Evolutionary conservation across 202 grass and related monocot genomes (phyloP).

Genomic region (Carex arenaria): DNA sequence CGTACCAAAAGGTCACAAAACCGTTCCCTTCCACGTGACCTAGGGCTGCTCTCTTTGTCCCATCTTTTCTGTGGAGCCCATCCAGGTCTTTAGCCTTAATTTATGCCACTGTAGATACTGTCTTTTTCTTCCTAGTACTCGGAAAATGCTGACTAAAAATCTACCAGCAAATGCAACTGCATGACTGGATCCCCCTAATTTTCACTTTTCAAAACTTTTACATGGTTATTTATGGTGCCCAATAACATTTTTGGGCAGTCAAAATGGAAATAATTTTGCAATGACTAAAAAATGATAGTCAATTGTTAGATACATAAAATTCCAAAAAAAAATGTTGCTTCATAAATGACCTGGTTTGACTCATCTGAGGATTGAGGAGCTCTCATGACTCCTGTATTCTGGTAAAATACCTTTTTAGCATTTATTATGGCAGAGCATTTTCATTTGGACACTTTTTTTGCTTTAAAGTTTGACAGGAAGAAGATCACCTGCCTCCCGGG

Average conservation of each 20-base stretch:
- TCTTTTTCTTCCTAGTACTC: neutral
- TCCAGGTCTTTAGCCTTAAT: constrained; percentile 1
- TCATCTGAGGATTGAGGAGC: neutral
- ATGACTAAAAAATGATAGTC: neutral
- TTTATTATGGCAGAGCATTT: neutral
- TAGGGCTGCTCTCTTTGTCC: neutral
- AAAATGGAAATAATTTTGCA: neutral
- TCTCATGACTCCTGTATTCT: neutral
- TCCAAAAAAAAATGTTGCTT: neutral
- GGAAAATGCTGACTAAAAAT: neutral
- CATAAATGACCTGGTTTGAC: constrained; percentile 6
- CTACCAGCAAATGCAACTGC: neutral
- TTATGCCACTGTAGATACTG: neutral
- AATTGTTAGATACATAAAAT: neutral
- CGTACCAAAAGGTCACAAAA: neutral
- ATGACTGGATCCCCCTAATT: neutral
- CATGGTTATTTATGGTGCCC: neutral
- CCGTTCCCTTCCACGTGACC: constrained; percentile 25
- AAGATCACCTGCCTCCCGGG: too few relatives aligned
- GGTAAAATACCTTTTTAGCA: neutral
- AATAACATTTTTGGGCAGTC: neutral
- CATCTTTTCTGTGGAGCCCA: neutral
- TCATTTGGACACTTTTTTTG: neutral
- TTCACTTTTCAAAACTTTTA: neutral
- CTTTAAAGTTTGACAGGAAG: neutral